Evolutionary conservation across 495 filamentous ascomycete species (phyloP).

Genomic region (Pyrenopolyporus hunteri): DNA sequence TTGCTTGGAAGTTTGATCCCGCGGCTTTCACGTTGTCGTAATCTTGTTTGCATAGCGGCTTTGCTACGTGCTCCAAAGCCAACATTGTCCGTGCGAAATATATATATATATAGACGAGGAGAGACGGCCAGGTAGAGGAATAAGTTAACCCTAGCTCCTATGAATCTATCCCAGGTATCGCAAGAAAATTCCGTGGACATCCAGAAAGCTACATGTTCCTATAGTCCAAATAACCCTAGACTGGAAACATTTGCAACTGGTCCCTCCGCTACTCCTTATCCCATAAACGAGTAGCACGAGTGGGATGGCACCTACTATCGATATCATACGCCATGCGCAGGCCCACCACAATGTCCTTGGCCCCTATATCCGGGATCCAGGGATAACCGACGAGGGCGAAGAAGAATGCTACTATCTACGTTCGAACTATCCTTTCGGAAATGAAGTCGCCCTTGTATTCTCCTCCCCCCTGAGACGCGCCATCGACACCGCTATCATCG

Average conservation of each 20-base stretch:
- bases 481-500: conserved; percentile 69
- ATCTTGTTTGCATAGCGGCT: neutral
- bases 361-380: conserved; percentile 67
- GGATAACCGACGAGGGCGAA: conserved; percentile 68
- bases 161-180: too few relatives aligned
- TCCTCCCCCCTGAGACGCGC: conserved; percentile 76
- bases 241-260: too few relatives aligned
- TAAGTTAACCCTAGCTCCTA: too few relatives aligned
- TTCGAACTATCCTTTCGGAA: conserved; percentile 59
- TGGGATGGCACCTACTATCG: conserved; percentile 48
- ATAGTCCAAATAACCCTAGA: too few relatives aligned
- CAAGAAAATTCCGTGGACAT: too few relatives aligned
- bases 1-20: too few relatives aligned
- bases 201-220: too few relatives aligned
- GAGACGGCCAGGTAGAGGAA: too few relatives aligned
- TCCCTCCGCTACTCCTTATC: too few relatives aligned
- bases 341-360: conserved; percentile 71
- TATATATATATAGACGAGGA: neutral
- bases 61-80: neutral
- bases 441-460: conserved; percentile 64
- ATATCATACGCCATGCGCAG: conserved; percentile 54
- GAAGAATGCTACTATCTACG: conserved; percentile 66
- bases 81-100: neutral
- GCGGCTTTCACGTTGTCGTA: too few relatives aligned
- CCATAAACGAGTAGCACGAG: too few relatives aligned